Evolutionary conservation across 1,139 yeast species (phyloP).

Genomic region (Candida pseudoviswanathii): DNA sequence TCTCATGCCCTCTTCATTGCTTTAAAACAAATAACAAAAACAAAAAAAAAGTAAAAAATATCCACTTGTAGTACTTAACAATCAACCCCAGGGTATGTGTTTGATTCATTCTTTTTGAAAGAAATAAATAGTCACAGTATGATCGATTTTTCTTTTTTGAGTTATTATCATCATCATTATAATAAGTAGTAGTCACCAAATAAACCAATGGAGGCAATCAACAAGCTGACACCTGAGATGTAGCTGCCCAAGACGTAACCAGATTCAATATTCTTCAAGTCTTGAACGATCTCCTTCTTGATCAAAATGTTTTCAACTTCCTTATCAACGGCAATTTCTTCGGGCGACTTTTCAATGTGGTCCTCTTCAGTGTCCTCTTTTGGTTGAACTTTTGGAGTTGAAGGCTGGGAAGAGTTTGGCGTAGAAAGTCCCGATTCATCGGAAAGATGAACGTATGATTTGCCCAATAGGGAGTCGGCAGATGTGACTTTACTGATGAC

Average conservation of each 20-base stretch:
- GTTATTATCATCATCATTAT: conserved; percentile 11
- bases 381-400: conserved; percentile 15
- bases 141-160: not conserved
- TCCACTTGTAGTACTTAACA: not conserved
- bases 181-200: conserved; percentile 47
- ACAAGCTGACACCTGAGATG: conserved; percentile 45
- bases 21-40: not conserved
- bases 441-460: conserved; percentile 53
- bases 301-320: conserved; percentile 44
- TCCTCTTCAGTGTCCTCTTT: conserved; percentile 13
- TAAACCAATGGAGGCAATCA: conserved; percentile 49
- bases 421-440: conserved; percentile 35
- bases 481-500: conserved; percentile 12
- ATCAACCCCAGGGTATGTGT: not conserved
- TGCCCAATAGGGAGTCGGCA: conserved; percentile 45
- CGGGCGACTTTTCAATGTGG: conserved; percentile 16
- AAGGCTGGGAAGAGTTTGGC: conserved; percentile 20
- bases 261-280: conserved; percentile 31
- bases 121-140: not conserved
- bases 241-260: conserved; percentile 39
- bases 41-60: not conserved
- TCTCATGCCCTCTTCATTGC: not conserved
- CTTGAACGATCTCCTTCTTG: conserved; percentile 40
- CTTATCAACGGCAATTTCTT: conserved; percentile 33
- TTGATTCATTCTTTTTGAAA: not conserved